Evolutionary conservation across 352 stramenopile species (phyloP).

Genomic region (Phytophthora vignae): DNA sequence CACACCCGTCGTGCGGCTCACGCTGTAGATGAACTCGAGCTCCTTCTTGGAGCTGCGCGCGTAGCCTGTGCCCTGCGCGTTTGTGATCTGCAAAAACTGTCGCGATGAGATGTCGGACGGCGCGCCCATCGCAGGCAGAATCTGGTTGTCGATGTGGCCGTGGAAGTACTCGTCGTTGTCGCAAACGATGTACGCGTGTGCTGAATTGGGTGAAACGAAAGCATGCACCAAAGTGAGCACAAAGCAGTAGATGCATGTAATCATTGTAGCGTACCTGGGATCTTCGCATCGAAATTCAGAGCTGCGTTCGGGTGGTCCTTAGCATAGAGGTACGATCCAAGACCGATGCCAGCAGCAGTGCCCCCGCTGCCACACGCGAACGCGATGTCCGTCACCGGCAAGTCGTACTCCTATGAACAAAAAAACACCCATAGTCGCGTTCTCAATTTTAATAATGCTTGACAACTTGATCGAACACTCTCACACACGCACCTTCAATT

Average conservation of each 20-base stretch:
- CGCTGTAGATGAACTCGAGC: conserved; percentile 77
- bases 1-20: conserved; percentile 78
- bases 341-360: conserved; percentile 77
- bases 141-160: conserved; percentile 78
- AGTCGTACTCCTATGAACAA: conserved; percentile 45
- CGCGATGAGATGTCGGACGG: conserved; percentile 57
- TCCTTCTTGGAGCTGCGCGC: conserved; percentile 80
- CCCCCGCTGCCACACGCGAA: conserved; percentile 88
- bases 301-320: conserved; percentile 39
- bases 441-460: background rate
- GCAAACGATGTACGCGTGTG: conserved; percentile 88
- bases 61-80: conserved; percentile 84
- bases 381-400: conserved; percentile 80
- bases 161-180: conserved; percentile 89
- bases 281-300: conserved; percentile 50
- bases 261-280: conserved; percentile 38
- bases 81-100: conserved; percentile 82
- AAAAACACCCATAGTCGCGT: background rate
- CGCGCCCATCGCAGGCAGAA: conserved; percentile 77
- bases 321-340: conserved; percentile 76
- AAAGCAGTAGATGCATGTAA: background rate
- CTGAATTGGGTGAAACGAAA: conserved; percentile 20
- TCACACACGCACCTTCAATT: conserved; percentile 55
- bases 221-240: background rate
- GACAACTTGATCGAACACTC: background rate